phyloP scores from a whole-genome alignment of 371 early-diverging fungal genomes.

The Lichtheimia corymbifera region DNA sequence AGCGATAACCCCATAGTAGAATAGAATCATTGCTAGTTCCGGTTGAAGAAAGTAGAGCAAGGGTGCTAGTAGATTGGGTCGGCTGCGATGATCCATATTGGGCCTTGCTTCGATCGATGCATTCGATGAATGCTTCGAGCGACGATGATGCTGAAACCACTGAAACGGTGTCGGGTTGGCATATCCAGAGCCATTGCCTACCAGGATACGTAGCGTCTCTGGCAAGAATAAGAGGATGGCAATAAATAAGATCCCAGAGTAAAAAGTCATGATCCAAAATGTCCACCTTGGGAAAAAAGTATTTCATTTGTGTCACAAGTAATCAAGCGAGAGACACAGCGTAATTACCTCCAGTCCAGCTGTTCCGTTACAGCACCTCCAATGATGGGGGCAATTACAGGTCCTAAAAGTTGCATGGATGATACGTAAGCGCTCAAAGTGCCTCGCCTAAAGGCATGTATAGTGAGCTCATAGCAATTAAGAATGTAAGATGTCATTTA shows the following conservation, averaged over 20 bases:
- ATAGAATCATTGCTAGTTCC: slow-evolving; percentile 13
- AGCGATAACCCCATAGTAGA: slow-evolving; percentile 11
- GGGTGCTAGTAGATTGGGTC: slow-evolving; percentile 18
- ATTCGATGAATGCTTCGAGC: not conserved
- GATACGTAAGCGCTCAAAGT: too few relatives aligned
- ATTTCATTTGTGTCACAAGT: not conserved
- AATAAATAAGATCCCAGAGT: slow-evolving; percentile 40
- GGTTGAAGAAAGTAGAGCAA: slow-evolving; percentile 16
- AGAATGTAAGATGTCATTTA: too few relatives aligned
- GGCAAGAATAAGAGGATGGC: slow-evolving; percentile 55
- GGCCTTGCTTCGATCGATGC: not conserved
- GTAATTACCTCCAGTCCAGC: slow-evolving; percentile 42
- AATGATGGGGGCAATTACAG: too few relatives aligned
- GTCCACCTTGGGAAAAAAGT: slow-evolving; percentile 29
- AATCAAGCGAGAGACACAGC: slow-evolving; percentile 5
- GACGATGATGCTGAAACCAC: slow-evolving; percentile 13
- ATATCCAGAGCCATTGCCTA: slow-evolving; percentile 30
- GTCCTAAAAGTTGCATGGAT: too few relatives aligned
- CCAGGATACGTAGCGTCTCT: slow-evolving; percentile 56
- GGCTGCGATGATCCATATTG: not conserved
- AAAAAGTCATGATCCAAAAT: slow-evolving; percentile 56
- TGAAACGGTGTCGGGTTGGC: slow-evolving; percentile 30
- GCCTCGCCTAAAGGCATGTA: too few relatives aligned
- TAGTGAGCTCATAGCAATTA: too few relatives aligned
- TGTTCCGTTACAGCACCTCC: not conserved